Base-by-base conservation (phyloP, 78 protist species). In the Bigelowiella natans region DNA sequence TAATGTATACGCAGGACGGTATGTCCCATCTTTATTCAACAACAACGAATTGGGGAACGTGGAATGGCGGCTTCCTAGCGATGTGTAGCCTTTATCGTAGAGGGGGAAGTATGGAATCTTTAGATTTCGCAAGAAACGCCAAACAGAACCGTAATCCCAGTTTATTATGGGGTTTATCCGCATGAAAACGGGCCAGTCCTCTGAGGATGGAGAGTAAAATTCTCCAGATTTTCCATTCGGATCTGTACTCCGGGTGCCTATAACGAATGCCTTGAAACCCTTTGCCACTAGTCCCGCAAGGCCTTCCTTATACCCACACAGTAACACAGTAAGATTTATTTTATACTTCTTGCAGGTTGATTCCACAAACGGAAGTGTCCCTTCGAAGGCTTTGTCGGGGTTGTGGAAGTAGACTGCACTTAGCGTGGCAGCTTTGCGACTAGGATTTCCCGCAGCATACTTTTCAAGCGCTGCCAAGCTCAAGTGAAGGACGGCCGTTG, bases 41-140 rank as follows among this genome's bases (percentile, higher is more conserved):
- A n/a, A n/a, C n/a, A n/a, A n/a, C n/a, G n/a, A n/a, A n/a, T n/a
- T 51, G 7, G 34, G 7, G 73, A 51, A 51, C 7, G 34, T 51
- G 73, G 34, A 51, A 51, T 51, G 7, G 73, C 73, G 73, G 73
- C 18, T 18, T 0, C 96, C 96, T 36, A 94, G 92, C 2, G 95
- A 93, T 1, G 96, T 94, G 82, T 93, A 94, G 83, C 3, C 28
- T 89, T 0, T 0, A 31, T 91, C 95, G 93, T 93, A 93, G 34
- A 94, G 88, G 34, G 31, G 26, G 85, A 94, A 94, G 40, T 88
- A 93, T 1, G 95, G 95, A n/a, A 94, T 38, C 28, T 31, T 37
- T 38, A 83, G 92, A 28, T 38, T 30, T 31, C 92, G 31, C 34
- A 94, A 89, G 28, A 94, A 93, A 31, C 39, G 28, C 96, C 96